phyloP scores from a whole-genome alignment of 768 basidiomycete genomes.

The Lactarius sanguifluus region DNA sequence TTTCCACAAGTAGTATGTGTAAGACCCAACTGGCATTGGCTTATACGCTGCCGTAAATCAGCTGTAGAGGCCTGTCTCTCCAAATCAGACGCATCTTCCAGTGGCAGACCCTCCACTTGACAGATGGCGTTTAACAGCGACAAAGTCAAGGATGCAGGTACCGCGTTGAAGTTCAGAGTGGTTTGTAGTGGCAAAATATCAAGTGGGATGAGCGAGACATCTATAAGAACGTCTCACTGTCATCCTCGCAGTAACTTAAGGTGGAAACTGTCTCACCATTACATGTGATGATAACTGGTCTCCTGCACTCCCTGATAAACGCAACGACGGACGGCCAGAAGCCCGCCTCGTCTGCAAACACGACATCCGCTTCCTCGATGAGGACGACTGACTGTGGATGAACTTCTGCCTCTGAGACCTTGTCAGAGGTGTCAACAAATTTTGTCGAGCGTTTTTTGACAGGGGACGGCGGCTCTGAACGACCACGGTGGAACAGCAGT shows the following conservation, averaged over 20 bases:
- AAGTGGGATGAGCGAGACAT: constrained; percentile 69
- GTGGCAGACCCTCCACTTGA: constrained; percentile 25
- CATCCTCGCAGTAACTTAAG: constrained; percentile 18
- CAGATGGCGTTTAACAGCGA: constrained; percentile 31
- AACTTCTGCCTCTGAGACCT: background rate
- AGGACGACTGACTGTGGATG: constrained; percentile 79
- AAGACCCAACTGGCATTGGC: constrained; percentile 27
- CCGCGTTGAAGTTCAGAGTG: constrained; percentile 57
- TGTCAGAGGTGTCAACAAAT: background rate
- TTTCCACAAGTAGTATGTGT: constrained; percentile 4
- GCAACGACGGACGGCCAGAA: constrained; percentile 84
- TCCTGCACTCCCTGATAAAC: constrained; percentile 77
- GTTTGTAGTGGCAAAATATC: constrained; percentile 75
- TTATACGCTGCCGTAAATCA: constrained; percentile 27
- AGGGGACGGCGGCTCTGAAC: constrained; percentile 27
- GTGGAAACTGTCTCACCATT: constrained; percentile 65
- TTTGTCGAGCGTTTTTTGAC: constrained; percentile 9
- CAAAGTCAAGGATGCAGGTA: constrained; percentile 29
- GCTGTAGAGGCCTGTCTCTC: constrained; percentile 7
- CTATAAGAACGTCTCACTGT: constrained; percentile 40
- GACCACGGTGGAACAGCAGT: constrained; percentile 23
- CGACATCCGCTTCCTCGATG: constrained; percentile 92
- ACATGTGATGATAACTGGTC: constrained; percentile 94
- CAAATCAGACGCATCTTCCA: constrained; percentile 1
- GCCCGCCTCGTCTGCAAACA: constrained; percentile 81